phyloP scores from a whole-genome alignment of 2,329 filamentous ascomycete genomes.

The Cercospora brassicicola region DNA sequence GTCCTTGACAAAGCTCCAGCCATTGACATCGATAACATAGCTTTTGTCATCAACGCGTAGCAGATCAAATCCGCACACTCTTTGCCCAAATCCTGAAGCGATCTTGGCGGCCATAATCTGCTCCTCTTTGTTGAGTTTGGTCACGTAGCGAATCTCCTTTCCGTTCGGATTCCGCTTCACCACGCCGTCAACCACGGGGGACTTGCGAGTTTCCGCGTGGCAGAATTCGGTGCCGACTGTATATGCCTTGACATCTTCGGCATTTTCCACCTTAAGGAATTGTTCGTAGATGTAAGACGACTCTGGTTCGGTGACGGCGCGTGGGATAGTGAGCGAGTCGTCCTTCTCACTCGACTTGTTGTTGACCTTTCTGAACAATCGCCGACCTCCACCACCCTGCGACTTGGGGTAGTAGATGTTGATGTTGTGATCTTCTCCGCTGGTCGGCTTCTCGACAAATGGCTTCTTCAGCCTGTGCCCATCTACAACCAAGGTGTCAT shows the following conservation, averaged over 20 bases:
- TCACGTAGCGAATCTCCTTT: conserved; percentile 95
- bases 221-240: conserved; percentile 92
- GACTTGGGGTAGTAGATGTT: conserved; percentile 93
- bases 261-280: conserved; percentile 93
- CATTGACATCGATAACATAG: conserved; percentile 98
- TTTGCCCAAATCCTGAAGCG: conserved; percentile 85
- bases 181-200: conserved; percentile 92
- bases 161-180: conserved; percentile 95
- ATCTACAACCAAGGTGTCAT: conserved; percentile 84
- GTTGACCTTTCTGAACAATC: conserved; percentile 93
- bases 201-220: conserved; percentile 95
- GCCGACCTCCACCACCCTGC: conserved; percentile 81
- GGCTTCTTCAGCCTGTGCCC: conserved; percentile 80
- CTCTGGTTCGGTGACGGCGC: conserved; percentile 75
- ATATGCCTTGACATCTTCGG: conserved; percentile 97
- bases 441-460: conserved; percentile 98
- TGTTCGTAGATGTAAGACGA: conserved; percentile 96
- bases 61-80: conserved; percentile 94
- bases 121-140: conserved; percentile 76
- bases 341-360: conserved; percentile 99
- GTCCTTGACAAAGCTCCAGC: conserved; percentile 99
- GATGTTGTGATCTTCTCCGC: conserved; percentile 97
- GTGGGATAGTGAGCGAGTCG: conserved; percentile 70
- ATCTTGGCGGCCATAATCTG: conserved; percentile 85
- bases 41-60: conserved; percentile 84